These are phyloP conservation scores for Phytopythium vexans DNA, from an alignment of 352 stramenopile species.

Conservation along the genomic window DNA sequence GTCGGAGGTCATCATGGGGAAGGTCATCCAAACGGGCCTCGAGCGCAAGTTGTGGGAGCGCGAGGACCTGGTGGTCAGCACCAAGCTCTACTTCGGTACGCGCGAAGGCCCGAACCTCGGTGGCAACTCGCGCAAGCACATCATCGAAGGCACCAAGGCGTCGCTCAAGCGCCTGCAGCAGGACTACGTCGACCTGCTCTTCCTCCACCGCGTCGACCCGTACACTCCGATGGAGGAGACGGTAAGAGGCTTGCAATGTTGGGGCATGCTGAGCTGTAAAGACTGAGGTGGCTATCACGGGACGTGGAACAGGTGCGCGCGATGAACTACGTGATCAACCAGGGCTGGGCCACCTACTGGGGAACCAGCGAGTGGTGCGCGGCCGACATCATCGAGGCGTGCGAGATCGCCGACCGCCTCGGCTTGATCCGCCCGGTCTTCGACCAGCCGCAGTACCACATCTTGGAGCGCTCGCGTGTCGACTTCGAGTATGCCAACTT, in stretches of 20 bases:
- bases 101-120: constrained; percentile 29
- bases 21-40: constrained; percentile 47
- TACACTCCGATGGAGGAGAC: constrained; percentile 68
- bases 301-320: too few species aligned
- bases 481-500: constrained; percentile 70
- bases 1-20: constrained; percentile 52
- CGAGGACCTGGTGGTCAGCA: constrained; percentile 64
- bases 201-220: constrained; percentile 62
- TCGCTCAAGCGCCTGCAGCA: constrained; percentile 53
- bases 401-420: constrained; percentile 33
- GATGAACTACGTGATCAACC: too few species aligned
- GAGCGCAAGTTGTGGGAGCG: constrained; percentile 38
- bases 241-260: constrained; percentile 28
- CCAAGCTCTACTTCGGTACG: constrained; percentile 64
- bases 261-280: too few species aligned
- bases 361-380: constrained; percentile 74
- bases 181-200: constrained; percentile 68
- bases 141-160: constrained; percentile 59
- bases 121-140: constrained; percentile 48
- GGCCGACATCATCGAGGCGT: constrained; percentile 63
- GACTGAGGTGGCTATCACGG: too few species aligned
- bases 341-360: constrained; percentile 49
- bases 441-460: constrained; percentile 76
- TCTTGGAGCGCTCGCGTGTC: constrained; percentile 64
- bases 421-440: constrained; percentile 31